Conservation (phyloP, 345 rosid genomes). For the Turnera subulata region DNA sequence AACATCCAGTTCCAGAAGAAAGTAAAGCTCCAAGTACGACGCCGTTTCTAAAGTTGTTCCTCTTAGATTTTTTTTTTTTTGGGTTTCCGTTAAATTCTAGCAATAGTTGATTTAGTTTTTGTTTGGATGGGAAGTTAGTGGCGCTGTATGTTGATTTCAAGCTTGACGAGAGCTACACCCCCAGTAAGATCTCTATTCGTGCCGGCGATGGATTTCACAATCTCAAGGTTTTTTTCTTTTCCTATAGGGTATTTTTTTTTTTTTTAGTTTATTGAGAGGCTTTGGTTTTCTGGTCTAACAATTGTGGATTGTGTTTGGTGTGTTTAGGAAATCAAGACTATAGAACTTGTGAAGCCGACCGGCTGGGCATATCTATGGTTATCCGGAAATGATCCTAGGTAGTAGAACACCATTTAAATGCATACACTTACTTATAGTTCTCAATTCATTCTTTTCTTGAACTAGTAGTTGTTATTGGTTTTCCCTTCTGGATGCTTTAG, state of each 20-base stretch:
- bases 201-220: conserved; percentile 95
- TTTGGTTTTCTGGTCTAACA: no score
- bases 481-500: no score
- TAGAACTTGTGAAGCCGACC: conserved; percentile 79
- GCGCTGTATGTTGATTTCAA: conserved; percentile 79
- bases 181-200: conserved; percentile 78
- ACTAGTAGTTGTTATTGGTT: no score
- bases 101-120: background rate
- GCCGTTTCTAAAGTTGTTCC: background rate
- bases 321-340: conserved; percentile 73
- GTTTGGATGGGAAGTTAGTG: conserved; percentile 48
- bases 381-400: conserved; percentile 88
- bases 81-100: background rate
- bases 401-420: conserved; percentile 2
- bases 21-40: conserved; percentile 76
- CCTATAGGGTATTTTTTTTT: background rate
- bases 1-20: conserved; percentile 97
- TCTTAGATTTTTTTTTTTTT: background rate
- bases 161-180: conserved; percentile 93
- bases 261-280: background rate
- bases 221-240: conserved; percentile 53
- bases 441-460: no score
- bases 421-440: no score
- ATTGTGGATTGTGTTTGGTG: background rate
- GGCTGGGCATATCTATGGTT: conserved; percentile 80